Percentiles rank a stretch among this genome's conserved stretches.
phyloP scores from a whole-genome alignment of 345 rosid species.

The Boechera retrofracta region DNA sequence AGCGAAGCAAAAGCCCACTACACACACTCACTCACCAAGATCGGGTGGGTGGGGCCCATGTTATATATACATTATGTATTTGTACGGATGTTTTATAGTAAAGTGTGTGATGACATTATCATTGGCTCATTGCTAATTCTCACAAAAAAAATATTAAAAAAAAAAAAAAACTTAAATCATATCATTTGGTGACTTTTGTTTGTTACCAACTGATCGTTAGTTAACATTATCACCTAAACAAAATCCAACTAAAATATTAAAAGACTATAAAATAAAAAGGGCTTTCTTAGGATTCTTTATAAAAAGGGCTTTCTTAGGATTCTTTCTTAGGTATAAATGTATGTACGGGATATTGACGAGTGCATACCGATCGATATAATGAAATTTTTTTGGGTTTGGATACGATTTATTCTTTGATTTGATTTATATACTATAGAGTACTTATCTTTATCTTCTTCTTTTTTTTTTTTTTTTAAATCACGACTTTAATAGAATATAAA shows the following conservation, averaged over 20 bases:
- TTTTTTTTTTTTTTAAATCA: too few relatives aligned
- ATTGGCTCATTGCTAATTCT: constrained; percentile 25
- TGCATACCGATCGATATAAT: too few relatives aligned
- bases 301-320: too few relatives aligned
- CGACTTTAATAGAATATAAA: too few relatives aligned
- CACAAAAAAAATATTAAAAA: neutral
- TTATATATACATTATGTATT: neutral
- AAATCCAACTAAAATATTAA: neutral
- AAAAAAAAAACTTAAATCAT: neutral
- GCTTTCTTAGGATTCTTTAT: too few relatives aligned
- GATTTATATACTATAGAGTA: too few relatives aligned
- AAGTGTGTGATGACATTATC: neutral
- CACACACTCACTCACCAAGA: neutral
- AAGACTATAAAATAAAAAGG: too few relatives aligned
- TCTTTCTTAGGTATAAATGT: too few relatives aligned
- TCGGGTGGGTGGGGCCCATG: constrained; percentile 35
- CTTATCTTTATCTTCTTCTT: too few relatives aligned
- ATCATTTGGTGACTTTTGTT: constrained; percentile 31
- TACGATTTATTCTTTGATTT: too few relatives aligned
- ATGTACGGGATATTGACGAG: too few relatives aligned
- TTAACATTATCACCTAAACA: neutral
- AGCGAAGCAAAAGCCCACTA: constrained; percentile 48
- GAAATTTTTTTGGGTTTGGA: too few relatives aligned
- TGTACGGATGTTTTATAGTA: constrained; percentile 10
- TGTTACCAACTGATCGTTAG: constrained; percentile 1